phyloP scores from a whole-genome alignment of 2,329 filamentous ascomycete genomes.

The Penicillium sp. region DNA sequence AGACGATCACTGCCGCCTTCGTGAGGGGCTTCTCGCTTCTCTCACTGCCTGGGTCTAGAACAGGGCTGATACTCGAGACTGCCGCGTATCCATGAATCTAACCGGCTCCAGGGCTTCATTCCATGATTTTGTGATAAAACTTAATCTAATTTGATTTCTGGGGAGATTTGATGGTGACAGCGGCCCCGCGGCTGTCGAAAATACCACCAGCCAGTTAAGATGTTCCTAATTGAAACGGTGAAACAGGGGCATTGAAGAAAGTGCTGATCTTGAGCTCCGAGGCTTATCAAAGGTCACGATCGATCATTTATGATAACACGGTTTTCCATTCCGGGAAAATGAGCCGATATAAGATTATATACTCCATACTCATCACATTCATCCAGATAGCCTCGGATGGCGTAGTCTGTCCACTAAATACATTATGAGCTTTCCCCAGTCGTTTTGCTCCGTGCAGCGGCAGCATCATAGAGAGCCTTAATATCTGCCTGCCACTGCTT shows the following conservation, averaged over 20 bases:
- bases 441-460: slow-evolving; percentile 29
- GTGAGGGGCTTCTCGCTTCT: not conserved
- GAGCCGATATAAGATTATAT: slow-evolving; percentile 1
- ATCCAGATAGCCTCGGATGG: not conserved
- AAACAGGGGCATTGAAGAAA: not conserved
- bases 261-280: not conserved
- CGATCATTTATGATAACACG: not conserved
- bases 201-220: not conserved
- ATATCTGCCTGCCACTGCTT: slow-evolving; percentile 63
- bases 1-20: slow-evolving; percentile 16
- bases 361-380: not conserved
- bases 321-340: not conserved
- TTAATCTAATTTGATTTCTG: slow-evolving; percentile 16
- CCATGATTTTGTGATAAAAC: slow-evolving; percentile 8
- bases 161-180: slow-evolving; percentile 3
- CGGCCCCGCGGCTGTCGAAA: not conserved
- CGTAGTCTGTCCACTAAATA: not conserved
- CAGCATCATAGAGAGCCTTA: slow-evolving; percentile 59
- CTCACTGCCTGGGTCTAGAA: too few species aligned
- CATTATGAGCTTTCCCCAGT: slow-evolving; percentile 1
- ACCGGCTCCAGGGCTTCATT: not conserved
- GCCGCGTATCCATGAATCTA: not conserved
- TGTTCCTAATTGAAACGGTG: not conserved
- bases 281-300: not conserved
- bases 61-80: not conserved